phyloP scores from a whole-genome alignment of 2,329 filamentous ascomycete genomes.

The Nemania abortiva region DNA sequence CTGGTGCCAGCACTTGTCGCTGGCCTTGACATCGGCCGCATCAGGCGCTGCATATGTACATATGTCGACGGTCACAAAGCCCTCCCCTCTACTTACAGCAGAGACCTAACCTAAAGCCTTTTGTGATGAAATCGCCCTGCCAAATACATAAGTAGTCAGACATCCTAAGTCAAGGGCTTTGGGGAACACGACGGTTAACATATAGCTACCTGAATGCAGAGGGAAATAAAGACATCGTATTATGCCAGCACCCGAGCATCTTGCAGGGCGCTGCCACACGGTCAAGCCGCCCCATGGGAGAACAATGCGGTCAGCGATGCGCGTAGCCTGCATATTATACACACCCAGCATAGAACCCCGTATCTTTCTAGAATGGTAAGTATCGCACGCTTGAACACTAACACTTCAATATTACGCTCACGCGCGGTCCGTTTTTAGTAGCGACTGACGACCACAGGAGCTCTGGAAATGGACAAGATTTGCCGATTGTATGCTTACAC shows the following conservation, averaged over 20 bases:
- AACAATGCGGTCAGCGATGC: conserved; percentile 44
- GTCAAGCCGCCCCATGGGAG: conserved; percentile 38
- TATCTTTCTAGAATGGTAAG: conserved; percentile 18
- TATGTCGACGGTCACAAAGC: not conserved
- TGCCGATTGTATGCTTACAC: conserved; percentile 6
- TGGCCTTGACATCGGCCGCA: conserved; percentile 20
- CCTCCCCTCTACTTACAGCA: not conserved
- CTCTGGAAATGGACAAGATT: conserved; percentile 15
- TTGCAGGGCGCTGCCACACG: conserved; percentile 40
- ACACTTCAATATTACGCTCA: conserved; percentile 3
- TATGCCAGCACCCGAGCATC: conserved; percentile 45
- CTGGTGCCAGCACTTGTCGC: conserved; percentile 15
- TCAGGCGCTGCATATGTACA: conserved; percentile 14
- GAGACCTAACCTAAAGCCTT: not conserved
- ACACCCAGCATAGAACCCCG: too few relatives aligned
- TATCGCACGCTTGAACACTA: conserved; percentile 2
- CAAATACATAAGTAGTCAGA: conserved; percentile 17
- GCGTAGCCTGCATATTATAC: conserved; percentile 23
- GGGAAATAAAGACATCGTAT: conserved; percentile 41
- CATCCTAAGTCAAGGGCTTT: conserved; percentile 11
- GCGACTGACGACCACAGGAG: conserved; percentile 2
- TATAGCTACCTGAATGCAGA: conserved; percentile 5
- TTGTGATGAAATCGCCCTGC: not conserved
- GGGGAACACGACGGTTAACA: conserved; percentile 26
- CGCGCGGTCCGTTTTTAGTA: not conserved